Percentiles rank a stretch among this genome's conserved stretches.
Conservation (phyloP, 306 rosid species). For the Dalbergia cultrata region DNA sequence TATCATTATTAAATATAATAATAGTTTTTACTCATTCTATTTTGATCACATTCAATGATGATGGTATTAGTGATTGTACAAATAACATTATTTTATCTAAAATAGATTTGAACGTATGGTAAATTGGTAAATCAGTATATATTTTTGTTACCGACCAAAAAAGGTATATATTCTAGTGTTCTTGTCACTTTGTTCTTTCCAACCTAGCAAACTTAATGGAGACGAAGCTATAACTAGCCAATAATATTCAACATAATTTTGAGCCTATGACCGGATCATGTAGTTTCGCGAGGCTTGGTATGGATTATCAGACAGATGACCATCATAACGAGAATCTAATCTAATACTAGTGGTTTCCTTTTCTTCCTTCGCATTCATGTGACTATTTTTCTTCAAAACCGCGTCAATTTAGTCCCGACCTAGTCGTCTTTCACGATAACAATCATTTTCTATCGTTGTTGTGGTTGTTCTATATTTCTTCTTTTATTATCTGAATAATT, state of each 20-base stretch:
- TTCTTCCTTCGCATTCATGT: background rate
- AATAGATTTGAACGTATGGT: background rate
- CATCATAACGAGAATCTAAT: background rate
- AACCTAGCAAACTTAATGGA: background rate
- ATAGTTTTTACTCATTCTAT: too few species aligned
- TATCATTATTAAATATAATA: too few species aligned
- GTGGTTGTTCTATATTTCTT: background rate
- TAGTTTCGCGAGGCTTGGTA: background rate
- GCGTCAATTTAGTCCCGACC: conserved; percentile 39
- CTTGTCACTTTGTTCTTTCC: conserved; percentile 23
- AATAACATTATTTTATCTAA: background rate
- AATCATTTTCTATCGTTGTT: background rate
- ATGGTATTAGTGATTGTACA: too few species aligned
- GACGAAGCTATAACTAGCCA: conserved; percentile 7
- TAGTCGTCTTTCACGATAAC: background rate
- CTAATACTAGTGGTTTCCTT: background rate
- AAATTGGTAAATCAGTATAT: too few species aligned
- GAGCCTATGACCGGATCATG: background rate
- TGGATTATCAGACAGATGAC: background rate
- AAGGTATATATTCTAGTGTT: background rate
- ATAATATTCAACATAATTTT: background rate
- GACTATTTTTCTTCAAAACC: conserved; percentile 28
- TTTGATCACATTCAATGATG: too few species aligned
- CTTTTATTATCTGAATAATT: background rate
- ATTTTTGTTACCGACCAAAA: too few species aligned